Conservation (phyloP, 768 basidiomycete genomes). For the Sistotremastrum suecicum region DNA sequence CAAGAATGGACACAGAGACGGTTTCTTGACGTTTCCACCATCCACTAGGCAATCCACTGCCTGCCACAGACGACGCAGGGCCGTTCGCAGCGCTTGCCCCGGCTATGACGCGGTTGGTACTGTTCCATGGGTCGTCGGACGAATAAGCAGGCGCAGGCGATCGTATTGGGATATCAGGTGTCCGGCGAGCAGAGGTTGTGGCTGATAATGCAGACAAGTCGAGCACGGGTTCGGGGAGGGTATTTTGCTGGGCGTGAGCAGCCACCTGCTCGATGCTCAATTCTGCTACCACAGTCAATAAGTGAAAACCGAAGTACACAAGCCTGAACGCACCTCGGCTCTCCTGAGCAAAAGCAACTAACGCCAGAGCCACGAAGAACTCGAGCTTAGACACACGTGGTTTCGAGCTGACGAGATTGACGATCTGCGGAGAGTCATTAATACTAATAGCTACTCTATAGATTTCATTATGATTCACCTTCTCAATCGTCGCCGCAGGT, state of each 20-base stretch:
- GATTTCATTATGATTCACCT: conserved; percentile 28
- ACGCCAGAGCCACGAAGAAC: conserved; percentile 81
- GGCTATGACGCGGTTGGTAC: conserved; percentile 8
- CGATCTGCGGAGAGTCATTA: conserved; percentile 40
- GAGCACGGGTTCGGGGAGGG: conserved; percentile 59
- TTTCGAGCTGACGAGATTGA: conserved; percentile 73
- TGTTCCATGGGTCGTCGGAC: conserved; percentile 49
- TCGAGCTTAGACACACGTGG: conserved; percentile 76
- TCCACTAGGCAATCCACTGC: conserved; percentile 56
- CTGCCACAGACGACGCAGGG: conserved; percentile 44
- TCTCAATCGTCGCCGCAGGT: conserved; percentile 73
- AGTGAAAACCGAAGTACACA: not conserved
- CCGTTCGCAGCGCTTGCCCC: conserved; percentile 23
- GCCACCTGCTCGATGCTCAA: conserved; percentile 75
- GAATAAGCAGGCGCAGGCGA: conserved; percentile 36
- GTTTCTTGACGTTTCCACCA: conserved; percentile 84
- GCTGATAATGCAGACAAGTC: conserved; percentile 45
- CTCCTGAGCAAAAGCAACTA: conserved; percentile 76
- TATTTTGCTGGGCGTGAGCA: conserved; percentile 61
- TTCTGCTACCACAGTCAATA: conserved; percentile 26
- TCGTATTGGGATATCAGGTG: conserved; percentile 23
- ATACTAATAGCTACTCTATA: conserved; percentile 1
- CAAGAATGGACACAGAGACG: conserved; percentile 57
- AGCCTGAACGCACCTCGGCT: conserved; percentile 43
- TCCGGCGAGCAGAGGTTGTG: conserved; percentile 34